These are phyloP conservation scores for Cryptococcus maquisensis DNA, from an alignment of 1,284 basidiomycete species.

Conservation along the genomic window DNA sequence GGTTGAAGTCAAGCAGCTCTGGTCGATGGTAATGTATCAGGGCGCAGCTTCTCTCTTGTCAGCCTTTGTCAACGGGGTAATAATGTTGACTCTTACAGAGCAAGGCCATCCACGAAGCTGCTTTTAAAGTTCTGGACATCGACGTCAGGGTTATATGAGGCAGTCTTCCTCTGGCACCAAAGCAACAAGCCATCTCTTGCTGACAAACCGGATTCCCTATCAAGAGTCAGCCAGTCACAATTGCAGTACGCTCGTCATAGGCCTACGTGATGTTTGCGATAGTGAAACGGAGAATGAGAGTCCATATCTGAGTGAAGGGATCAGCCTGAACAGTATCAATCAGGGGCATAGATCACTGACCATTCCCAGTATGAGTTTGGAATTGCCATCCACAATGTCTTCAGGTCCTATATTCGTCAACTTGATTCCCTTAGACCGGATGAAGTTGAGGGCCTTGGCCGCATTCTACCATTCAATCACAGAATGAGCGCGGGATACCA, in stretches of 20 bases:
- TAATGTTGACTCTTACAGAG: conserved; percentile 63
- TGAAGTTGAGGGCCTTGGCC: conserved; percentile 92
- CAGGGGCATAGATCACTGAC: conserved; percentile 20
- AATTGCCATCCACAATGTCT: conserved; percentile 97
- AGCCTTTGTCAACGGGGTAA: neutral
- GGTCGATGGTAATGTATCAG: conserved; percentile 95
- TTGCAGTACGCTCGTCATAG: neutral
- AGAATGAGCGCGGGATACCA: neutral
- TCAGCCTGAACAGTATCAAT: neutral
- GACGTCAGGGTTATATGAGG: conserved; percentile 76
- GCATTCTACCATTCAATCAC: conserved; percentile 59
- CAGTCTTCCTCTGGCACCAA: conserved; percentile 97
- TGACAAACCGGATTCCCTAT: conserved; percentile 90
- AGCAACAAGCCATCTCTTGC: conserved; percentile 93
- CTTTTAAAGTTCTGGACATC: conserved; percentile 87
- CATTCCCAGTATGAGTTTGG: conserved; percentile 97
- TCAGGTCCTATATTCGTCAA: conserved; percentile 75
- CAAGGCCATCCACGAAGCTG: conserved; percentile 91
- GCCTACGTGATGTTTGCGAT: conserved; percentile 93
- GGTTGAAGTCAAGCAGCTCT: conserved; percentile 81
- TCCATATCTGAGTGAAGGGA: conserved; percentile 67
- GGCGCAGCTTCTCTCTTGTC: conserved; percentile 64
- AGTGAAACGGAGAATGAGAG: conserved; percentile 90
- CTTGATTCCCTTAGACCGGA: conserved; percentile 88
- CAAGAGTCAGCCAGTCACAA: neutral